Percentiles rank a stretch among this genome's conserved stretches.
Evolutionary conservation across 2,329 filamentous ascomycete genomes (phyloP).

Genomic region (Exophiala calicioides): DNA sequence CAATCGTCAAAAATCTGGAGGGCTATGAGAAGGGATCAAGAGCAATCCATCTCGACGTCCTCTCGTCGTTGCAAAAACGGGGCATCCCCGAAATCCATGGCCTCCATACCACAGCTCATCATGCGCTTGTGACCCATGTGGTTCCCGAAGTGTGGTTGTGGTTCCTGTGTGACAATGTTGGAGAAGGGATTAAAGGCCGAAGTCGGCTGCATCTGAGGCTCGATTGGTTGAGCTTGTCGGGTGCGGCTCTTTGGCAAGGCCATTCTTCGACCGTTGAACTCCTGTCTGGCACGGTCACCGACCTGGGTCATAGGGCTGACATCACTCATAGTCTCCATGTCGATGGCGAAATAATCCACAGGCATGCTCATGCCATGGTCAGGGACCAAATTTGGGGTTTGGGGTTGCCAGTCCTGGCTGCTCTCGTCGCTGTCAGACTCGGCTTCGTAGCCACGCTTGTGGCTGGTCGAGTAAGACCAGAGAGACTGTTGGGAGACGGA

Average conservation of each 20-base stretch:
- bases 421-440: constrained; percentile 42
- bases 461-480: constrained; percentile 38
- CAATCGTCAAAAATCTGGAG: constrained; percentile 9
- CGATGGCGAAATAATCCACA: constrained; percentile 31
- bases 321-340: constrained; percentile 28
- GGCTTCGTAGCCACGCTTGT: constrained; percentile 47
- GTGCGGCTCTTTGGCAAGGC: constrained; percentile 28
- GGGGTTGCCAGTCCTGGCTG: constrained; percentile 30
- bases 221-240: constrained; percentile 11
- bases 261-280: constrained; percentile 24
- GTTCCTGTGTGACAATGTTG: constrained; percentile 16
- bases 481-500: constrained; percentile 41
- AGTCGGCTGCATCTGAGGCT: constrained; percentile 20
- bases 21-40: constrained; percentile 24
- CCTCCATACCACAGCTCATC: constrained; percentile 35
- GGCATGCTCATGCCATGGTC: constrained; percentile 27
- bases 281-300: constrained; percentile 14
- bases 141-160: constrained; percentile 27
- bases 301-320: constrained; percentile 24
- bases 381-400: constrained; percentile 25
- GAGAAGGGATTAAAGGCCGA: constrained; percentile 27
- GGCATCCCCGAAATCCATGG: constrained; percentile 49
- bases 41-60: constrained; percentile 43
- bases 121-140: constrained; percentile 36
- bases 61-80: constrained; percentile 45